phyloP scores from a whole-genome alignment of 2,329 filamentous ascomycete genomes.

The Sarocladiaceae sp. region DNA sequence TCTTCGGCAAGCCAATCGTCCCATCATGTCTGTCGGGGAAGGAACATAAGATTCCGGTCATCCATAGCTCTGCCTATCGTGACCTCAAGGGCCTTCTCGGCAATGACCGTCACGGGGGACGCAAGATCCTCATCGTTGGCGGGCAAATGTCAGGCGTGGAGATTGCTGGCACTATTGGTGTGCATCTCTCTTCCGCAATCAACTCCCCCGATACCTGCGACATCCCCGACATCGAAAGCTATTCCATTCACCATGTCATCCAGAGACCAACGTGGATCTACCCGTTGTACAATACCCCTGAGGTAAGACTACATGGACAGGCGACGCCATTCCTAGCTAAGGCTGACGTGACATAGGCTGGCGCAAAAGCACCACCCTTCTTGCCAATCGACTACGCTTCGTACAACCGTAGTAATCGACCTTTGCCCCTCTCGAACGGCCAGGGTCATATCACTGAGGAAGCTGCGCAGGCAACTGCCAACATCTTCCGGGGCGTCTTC shows the following conservation, averaged over 20 bases:
- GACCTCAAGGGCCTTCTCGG: conserved; percentile 43
- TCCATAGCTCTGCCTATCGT: conserved; percentile 65
- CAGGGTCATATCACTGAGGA: conserved; percentile 59
- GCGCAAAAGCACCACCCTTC: conserved; percentile 50
- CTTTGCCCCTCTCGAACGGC: conserved; percentile 51
- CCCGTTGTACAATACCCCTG: conserved; percentile 49
- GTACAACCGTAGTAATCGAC: conserved; percentile 62
- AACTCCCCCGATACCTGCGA: conserved; percentile 42
- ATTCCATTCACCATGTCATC: conserved; percentile 60
- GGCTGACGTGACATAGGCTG: conserved; percentile 26
- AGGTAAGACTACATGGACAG: conserved; percentile 28
- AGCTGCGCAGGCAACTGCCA: conserved; percentile 47
- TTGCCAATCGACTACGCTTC: conserved; percentile 66
- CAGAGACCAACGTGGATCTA: conserved; percentile 68
- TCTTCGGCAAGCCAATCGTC: conserved; percentile 58
- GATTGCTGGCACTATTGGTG: conserved; percentile 64
- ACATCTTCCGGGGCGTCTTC: conserved; percentile 39
- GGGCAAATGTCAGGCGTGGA: conserved; percentile 81
- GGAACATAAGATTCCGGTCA: conserved; percentile 36
- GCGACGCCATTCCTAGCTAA: background rate
- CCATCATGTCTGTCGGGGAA: conserved; percentile 34
- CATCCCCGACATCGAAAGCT: conserved; percentile 39
- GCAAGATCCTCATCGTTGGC: conserved; percentile 67
- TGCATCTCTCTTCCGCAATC: conserved; percentile 59
- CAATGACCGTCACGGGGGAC: conserved; percentile 29